These are phyloP conservation scores for Leccinum longicurvipes DNA, from an alignment of 768 basidiomycete genomes.

Conservation along the genomic window DNA sequence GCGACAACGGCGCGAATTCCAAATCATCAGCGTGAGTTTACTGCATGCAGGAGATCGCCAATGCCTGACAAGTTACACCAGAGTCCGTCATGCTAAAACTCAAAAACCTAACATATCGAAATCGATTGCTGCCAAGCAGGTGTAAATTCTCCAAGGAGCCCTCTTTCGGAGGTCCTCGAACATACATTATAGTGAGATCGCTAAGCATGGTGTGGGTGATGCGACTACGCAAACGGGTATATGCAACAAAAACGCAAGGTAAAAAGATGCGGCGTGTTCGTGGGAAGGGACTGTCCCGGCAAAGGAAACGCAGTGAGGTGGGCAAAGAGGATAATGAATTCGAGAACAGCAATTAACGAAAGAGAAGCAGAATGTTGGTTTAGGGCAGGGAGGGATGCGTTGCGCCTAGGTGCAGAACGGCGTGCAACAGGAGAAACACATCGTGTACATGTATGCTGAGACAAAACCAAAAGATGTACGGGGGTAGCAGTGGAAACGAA, in stretches of 20 bases:
- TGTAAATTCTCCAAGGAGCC: slow-evolving; percentile 15
- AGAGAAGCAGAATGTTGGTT: slow-evolving; percentile 12
- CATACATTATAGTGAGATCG: slow-evolving; percentile 33
- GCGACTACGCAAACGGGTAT: slow-evolving; percentile 32
- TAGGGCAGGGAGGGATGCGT: slow-evolving; percentile 6
- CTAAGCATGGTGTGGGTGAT: slow-evolving; percentile 27
- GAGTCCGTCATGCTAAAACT: background rate
- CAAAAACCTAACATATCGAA: too few relatives aligned
- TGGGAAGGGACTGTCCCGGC: slow-evolving; percentile 14
- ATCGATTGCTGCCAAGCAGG: background rate
- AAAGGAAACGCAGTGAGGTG: slow-evolving; percentile 14
- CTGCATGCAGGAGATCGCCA: too few relatives aligned
- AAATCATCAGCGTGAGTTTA: background rate
- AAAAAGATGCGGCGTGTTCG: slow-evolving; percentile 7
- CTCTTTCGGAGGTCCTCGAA: slow-evolving; percentile 8
- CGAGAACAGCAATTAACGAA: slow-evolving; percentile 3
- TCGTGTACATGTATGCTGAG: slow-evolving; percentile 21
- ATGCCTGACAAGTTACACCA: background rate
- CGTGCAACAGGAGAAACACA: slow-evolving; percentile 12
- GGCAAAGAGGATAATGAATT: slow-evolving; percentile 9
- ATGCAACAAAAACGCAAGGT: slow-evolving; percentile 11
- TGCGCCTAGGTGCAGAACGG: slow-evolving; percentile 11
- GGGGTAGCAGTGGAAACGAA: slow-evolving; percentile 9
- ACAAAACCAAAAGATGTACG: slow-evolving; percentile 16
- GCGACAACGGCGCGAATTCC: background rate